Percentiles rank a stretch among this genome's conserved stretches.
These are phyloP conservation scores for Lizonia empirigonia DNA, from an alignment of 2,329 filamentous ascomycete species.

Conservation along the genomic window DNA sequence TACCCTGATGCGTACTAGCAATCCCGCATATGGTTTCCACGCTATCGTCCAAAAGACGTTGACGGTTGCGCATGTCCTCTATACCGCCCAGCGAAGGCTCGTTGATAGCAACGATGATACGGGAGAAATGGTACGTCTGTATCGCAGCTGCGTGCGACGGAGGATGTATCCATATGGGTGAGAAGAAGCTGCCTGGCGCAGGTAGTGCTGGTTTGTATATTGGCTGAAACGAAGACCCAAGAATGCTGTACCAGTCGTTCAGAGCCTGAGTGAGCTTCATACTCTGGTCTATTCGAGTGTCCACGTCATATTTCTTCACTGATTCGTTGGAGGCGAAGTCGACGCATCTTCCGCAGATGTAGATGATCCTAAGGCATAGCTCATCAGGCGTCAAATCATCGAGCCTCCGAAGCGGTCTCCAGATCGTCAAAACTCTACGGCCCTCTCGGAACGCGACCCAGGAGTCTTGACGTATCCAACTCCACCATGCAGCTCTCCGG, in stretches of 20 bases:
- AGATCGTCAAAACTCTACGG: constrained; percentile 63
- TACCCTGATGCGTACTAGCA: constrained; percentile 49
- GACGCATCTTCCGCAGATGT: constrained; percentile 62
- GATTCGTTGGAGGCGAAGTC: constrained; percentile 62
- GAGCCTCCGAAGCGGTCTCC: constrained; percentile 59
- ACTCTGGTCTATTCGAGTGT: constrained; percentile 54
- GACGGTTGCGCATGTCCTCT: constrained; percentile 54
- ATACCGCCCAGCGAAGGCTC: constrained; percentile 58
- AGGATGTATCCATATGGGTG: constrained; percentile 40
- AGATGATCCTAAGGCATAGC: constrained; percentile 60
- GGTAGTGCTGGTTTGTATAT: constrained; percentile 41
- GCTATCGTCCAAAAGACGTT: constrained; percentile 54
- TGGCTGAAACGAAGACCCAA: constrained; percentile 54
- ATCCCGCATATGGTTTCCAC: constrained; percentile 59
- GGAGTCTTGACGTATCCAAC: constrained; percentile 69
- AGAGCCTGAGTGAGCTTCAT: constrained; percentile 56
- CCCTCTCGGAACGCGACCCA: constrained; percentile 68
- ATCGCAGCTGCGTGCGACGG: constrained; percentile 52
- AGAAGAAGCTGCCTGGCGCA: constrained; percentile 22
- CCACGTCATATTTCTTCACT: constrained; percentile 49
- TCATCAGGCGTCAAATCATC: constrained; percentile 59
- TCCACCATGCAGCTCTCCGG: constrained; percentile 67
- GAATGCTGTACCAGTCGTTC: constrained; percentile 56
- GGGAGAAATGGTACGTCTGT: constrained; percentile 60
- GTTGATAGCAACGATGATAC: constrained; percentile 60